Percentiles rank a stretch among this genome's conserved stretches.
Evolutionary conservation across 139 green algal genomes (phyloP).

Genomic region (Zygnema circumcarinatum): DNA sequence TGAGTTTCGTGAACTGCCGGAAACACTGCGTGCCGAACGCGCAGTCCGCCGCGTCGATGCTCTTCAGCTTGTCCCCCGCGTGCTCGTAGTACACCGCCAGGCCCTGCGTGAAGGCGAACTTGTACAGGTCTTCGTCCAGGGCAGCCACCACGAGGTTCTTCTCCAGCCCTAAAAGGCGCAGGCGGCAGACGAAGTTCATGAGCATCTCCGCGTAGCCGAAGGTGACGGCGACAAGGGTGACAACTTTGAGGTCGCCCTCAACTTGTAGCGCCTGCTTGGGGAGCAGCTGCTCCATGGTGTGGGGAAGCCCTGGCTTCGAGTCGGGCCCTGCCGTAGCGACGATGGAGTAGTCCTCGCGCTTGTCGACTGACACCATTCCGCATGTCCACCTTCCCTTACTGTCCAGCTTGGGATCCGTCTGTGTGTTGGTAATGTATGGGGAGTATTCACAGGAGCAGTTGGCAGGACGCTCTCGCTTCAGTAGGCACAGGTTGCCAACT

Average conservation of each 20-base stretch:
- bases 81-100: constrained; percentile 45
- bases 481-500: constrained; percentile 35
- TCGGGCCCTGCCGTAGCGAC: background rate
- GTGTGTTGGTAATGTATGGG: background rate
- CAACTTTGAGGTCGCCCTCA: constrained; percentile 17
- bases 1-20: constrained; percentile 34
- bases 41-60: constrained; percentile 16
- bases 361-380: constrained; percentile 35
- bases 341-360: constrained; percentile 14
- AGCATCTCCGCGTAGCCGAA: constrained; percentile 48
- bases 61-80: background rate
- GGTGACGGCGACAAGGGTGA: constrained; percentile 41
- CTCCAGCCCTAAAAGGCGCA: constrained; percentile 26
- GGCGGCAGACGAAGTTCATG: constrained; percentile 50
- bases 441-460: constrained; percentile 45
- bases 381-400: constrained; percentile 5
- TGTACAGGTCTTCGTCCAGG: constrained; percentile 44
- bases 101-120: constrained; percentile 32
- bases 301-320: constrained; percentile 20
- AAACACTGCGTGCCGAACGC: constrained; percentile 38
- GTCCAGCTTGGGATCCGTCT: constrained; percentile 38
- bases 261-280: background rate
- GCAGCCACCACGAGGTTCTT: constrained; percentile 37
- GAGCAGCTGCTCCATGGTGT: constrained; percentile 41
- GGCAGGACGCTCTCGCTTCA: constrained; percentile 30